Percentiles rank a stretch among this genome's conserved stretches.
Conservation (phyloP, 2,329 filamentous ascomycete genomes). For the Penicillium sclerotiorum region DNA sequence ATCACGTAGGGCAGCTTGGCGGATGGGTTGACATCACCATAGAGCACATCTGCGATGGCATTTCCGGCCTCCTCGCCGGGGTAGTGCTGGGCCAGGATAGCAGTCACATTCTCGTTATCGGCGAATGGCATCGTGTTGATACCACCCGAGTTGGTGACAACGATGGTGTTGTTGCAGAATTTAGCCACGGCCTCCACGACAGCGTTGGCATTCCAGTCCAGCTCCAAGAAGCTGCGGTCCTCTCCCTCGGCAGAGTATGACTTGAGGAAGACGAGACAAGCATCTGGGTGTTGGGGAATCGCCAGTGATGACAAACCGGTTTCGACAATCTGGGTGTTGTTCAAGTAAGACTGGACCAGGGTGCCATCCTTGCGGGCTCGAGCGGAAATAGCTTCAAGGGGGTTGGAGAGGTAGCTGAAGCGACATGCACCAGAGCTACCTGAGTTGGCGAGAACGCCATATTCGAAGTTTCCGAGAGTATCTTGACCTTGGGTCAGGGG, state of each 20-base stretch:
- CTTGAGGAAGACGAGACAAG: constrained; percentile 29
- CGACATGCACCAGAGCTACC: constrained; percentile 14
- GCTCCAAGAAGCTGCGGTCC: constrained; percentile 52
- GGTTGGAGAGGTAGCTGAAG: constrained; percentile 10
- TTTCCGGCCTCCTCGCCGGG: constrained; percentile 58
- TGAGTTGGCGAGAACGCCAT: constrained; percentile 12
- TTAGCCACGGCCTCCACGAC: constrained; percentile 59
- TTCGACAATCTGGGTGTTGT: constrained; percentile 14
- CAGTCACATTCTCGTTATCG: constrained; percentile 66
- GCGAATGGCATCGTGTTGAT: constrained; percentile 62
- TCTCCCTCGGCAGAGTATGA: constrained; percentile 51
- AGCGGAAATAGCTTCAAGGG: constrained; percentile 58
- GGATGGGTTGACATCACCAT: constrained; percentile 45
- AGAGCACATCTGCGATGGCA: constrained; percentile 50
- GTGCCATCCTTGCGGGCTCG: constrained; percentile 68
- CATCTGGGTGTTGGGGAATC: constrained; percentile 31
- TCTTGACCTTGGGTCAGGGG: constrained; percentile 13
- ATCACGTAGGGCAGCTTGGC: constrained; percentile 67
- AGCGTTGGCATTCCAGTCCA: constrained; percentile 49
- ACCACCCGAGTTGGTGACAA: constrained; percentile 67
- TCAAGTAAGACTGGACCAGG: constrained; percentile 58
- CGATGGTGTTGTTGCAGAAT: constrained; percentile 63
- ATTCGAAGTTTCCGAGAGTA: constrained; percentile 8
- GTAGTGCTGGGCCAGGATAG: constrained; percentile 67
- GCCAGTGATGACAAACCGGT: constrained; percentile 48